Conservation (phyloP, 2,329 filamentous ascomycete genomes). For the Paecilomyces dactylethromorphus region DNA sequence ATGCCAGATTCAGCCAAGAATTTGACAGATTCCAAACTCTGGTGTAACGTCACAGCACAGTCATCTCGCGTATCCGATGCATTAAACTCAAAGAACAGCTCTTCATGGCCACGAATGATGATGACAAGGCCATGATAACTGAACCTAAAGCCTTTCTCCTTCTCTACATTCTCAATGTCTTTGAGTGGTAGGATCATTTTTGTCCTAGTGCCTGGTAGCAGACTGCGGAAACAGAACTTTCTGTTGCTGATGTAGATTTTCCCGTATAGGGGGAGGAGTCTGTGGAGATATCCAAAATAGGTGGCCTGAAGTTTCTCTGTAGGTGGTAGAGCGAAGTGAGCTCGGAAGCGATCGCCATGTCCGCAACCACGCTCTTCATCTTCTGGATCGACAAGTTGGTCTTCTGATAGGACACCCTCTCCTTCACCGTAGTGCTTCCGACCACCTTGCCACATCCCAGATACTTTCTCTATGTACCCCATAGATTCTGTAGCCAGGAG, state of each 20-base stretch:
- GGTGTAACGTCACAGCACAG: conserved; percentile 74
- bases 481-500: conserved; percentile 85
- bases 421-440: conserved; percentile 80
- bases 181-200: conserved; percentile 87
- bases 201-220: conserved; percentile 81
- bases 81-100: conserved; percentile 92
- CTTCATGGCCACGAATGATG: conserved; percentile 90
- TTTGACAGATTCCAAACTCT: conserved; percentile 65
- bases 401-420: conserved; percentile 60
- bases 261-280: conserved; percentile 85
- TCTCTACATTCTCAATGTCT: conserved; percentile 87
- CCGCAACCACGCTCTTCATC: conserved; percentile 49
- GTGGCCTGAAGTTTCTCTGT: conserved; percentile 79
- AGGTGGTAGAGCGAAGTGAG: conserved; percentile 82
- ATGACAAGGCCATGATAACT: conserved; percentile 86
- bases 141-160: conserved; percentile 90
- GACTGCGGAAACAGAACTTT: conserved; percentile 86
- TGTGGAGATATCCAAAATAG: conserved; percentile 87
- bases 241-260: conserved; percentile 91
- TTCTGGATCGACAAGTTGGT: conserved; percentile 51
- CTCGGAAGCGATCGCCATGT: conserved; percentile 65
- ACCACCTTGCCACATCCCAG: conserved; percentile 92
- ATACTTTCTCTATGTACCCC: conserved; percentile 94
- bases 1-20: conserved; percentile 64
- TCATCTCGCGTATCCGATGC: conserved; percentile 75